These are phyloP conservation scores for Penicillium sp. DNA, from an alignment of 2,329 filamentous ascomycete genomes.

Conservation along the genomic window DNA sequence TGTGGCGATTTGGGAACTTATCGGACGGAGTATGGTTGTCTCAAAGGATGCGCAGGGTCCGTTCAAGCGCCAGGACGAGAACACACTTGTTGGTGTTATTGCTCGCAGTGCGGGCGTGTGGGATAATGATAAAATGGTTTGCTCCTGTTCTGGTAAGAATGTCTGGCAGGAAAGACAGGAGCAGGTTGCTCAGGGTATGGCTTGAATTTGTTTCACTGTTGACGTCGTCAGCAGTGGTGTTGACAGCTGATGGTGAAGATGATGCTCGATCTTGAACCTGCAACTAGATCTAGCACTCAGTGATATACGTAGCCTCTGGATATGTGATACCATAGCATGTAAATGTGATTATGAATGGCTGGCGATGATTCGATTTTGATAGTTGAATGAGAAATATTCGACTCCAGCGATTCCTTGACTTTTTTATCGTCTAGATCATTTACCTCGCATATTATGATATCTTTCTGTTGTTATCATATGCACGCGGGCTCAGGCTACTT, in stretches of 20 bases:
- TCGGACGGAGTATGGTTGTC: slow-evolving; percentile 88
- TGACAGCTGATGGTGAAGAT: not conserved
- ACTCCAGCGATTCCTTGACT: not conserved
- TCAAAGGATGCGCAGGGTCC: slow-evolving; percentile 64
- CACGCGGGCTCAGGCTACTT: too few species aligned
- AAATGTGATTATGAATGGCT: not conserved
- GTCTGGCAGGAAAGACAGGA: slow-evolving; percentile 96
- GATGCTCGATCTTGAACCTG: not conserved
- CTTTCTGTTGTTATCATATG: too few species aligned
- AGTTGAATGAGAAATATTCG: not conserved
- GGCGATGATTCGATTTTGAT: not conserved
- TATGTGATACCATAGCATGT: not conserved
- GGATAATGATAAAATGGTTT: slow-evolving; percentile 98
- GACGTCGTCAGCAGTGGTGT: not conserved
- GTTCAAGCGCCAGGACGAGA: slow-evolving; percentile 69
- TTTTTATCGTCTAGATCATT: not conserved
- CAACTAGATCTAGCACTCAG: not conserved
- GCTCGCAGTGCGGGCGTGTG: slow-evolving; percentile 95
- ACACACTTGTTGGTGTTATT: slow-evolving; percentile 89
- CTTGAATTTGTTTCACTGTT: slow-evolving; percentile 51
- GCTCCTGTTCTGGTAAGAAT: slow-evolving; percentile 95
- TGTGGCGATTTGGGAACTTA: slow-evolving; percentile 92
- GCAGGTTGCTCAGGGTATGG: slow-evolving; percentile 85
- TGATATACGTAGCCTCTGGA: not conserved
- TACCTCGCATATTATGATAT: too few species aligned